These are phyloP conservation scores for Schoenoplectus triqueter DNA, from an alignment of 202 grass and related monocot genomes.

Conservation along the genomic window DNA sequence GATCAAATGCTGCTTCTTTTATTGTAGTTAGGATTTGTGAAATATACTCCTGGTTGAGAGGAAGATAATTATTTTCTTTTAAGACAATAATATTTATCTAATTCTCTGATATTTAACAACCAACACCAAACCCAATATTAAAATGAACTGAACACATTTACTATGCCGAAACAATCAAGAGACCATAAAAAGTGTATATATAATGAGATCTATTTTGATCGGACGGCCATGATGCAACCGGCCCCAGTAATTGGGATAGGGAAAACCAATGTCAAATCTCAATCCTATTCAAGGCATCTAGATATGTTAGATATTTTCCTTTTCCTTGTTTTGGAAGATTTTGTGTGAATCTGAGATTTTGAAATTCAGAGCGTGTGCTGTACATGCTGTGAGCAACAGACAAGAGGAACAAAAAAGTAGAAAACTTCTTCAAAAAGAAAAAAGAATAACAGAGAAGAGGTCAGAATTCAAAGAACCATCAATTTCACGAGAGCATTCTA, in stretches of 20 bases:
- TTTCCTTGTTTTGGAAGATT: neutral
- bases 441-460: neutral
- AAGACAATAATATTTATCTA: too few relatives aligned
- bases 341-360: neutral
- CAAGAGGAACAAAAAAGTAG: too few relatives aligned
- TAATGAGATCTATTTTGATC: neutral
- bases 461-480: neutral
- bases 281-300: neutral
- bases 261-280: neutral
- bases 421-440: too few relatives aligned
- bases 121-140: neutral
- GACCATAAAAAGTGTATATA: too few relatives aligned
- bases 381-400: too few relatives aligned
- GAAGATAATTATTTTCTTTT: too few relatives aligned
- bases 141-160: neutral
- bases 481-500: neutral
- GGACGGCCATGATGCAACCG: neutral
- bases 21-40: too few relatives aligned
- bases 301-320: neutral
- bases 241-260: neutral
- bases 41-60: too few relatives aligned
- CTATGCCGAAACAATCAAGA: too few relatives aligned
- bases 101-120: too few relatives aligned
- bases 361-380: neutral
- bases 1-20: too few relatives aligned